Evolutionary conservation across 2,329 filamentous ascomycete species (phyloP).

Genomic region (Fusarium ambrosium): DNA sequence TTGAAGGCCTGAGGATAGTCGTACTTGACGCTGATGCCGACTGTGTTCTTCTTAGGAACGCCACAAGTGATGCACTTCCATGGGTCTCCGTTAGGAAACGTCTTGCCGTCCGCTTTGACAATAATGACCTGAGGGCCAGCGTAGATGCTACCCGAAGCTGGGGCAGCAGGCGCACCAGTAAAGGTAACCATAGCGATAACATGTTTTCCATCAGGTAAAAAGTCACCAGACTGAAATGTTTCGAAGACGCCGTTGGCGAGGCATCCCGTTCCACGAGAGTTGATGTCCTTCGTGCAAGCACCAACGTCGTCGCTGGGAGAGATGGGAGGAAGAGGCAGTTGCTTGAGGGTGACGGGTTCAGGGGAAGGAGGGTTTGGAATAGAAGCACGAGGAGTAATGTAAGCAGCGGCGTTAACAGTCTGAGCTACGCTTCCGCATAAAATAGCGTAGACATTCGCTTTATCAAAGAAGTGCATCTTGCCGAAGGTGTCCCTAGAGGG

Average conservation of each 20-base stretch:
- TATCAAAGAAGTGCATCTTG: background rate
- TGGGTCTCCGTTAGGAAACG: slow-evolving; percentile 58
- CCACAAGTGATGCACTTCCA: slow-evolving; percentile 64
- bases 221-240: slow-evolving; percentile 38
- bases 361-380: slow-evolving; percentile 5
- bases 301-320: background rate
- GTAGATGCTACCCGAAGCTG: slow-evolving; percentile 57
- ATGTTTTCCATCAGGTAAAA: slow-evolving; percentile 59
- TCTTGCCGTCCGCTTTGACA: slow-evolving; percentile 56
- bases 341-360: slow-evolving; percentile 9
- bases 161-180: slow-evolving; percentile 55
- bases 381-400: background rate
- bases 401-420: background rate
- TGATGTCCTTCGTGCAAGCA: background rate
- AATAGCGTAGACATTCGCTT: background rate
- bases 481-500: background rate
- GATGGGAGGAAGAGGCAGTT: slow-evolving; percentile 20
- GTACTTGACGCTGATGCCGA: slow-evolving; percentile 24
- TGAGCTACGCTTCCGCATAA: background rate
- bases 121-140: slow-evolving; percentile 57
- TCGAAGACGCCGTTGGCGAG: background rate
- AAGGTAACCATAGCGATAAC: slow-evolving; percentile 56
- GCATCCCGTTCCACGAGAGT: slow-evolving; percentile 18
- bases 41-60: slow-evolving; percentile 49
- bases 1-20: slow-evolving; percentile 60